These are phyloP conservation scores for Candida sanyaensis DNA, from an alignment of 1,139 yeast species.

Conservation along the genomic window DNA sequence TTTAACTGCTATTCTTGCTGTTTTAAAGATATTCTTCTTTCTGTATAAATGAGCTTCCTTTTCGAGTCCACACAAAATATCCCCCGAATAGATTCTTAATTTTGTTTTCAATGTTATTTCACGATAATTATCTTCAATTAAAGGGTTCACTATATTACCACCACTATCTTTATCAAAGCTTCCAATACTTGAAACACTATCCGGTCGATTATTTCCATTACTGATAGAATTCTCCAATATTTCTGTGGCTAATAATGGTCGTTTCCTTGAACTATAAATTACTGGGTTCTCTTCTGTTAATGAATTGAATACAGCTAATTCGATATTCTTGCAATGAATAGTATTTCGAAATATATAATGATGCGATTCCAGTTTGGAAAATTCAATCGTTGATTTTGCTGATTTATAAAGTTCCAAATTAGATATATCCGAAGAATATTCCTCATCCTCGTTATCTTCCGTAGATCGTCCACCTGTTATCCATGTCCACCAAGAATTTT, in stretches of 20 bases:
- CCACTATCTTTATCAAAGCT: background rate
- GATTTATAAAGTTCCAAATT: constrained; percentile 31
- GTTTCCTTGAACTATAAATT: constrained; percentile 30
- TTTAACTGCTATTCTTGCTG: constrained; percentile 22
- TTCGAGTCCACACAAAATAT: constrained; percentile 26
- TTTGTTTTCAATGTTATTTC: constrained; percentile 41
- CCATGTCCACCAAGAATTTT: constrained; percentile 27
- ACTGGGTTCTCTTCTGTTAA: constrained; percentile 43
- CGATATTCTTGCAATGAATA: constrained; percentile 19
- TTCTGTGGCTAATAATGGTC: constrained; percentile 39
- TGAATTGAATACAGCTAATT: constrained; percentile 43
- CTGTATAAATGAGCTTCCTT: constrained; percentile 39
- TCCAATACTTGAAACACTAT: constrained; percentile 2
- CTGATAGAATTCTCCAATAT: constrained; percentile 26
- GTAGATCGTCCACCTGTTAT: constrained; percentile 14
- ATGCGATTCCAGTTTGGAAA: constrained; percentile 31
- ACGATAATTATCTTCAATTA: constrained; percentile 27
- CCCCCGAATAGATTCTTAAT: constrained; percentile 38
- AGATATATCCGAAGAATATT: constrained; percentile 13
- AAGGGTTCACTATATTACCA: constrained; percentile 6
- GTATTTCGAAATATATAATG: constrained; percentile 38
- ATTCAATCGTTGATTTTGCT: constrained; percentile 40
- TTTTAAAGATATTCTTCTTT: constrained; percentile 16
- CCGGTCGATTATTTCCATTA: constrained; percentile 5
- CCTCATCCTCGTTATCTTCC: constrained; percentile 20